Base-by-base conservation (phyloP, 805 yeast species). In the Saccharomycopsis sp. region DNA sequence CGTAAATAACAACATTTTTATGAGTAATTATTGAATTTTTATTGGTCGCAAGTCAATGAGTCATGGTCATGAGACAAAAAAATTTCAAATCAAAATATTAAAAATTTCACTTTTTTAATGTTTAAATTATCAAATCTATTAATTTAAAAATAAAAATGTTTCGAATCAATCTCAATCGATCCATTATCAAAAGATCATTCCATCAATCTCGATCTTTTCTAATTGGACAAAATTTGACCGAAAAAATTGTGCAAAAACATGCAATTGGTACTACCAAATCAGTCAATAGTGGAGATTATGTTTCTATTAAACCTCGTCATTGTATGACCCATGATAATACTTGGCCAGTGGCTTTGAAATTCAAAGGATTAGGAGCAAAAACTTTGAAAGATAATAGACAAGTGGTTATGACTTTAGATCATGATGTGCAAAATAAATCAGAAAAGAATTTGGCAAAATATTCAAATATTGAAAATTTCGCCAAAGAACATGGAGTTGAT, bases 301-400 rank as follows among this genome's bases (percentile, higher is more conserved):
- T 94, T 38, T 76, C 95, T 2, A 89, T 92, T 56, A 72, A 67
- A 53, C 99, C 99, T 3, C 89, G 95, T 2, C 95, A 92, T 64
- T 94, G 96, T 61, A 92, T 92, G 99, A 86, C 97, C 13, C 99
- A 92, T 60, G 99, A 92, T 61, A 92, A 92, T 63, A 80, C 96
- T 33, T 94, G 99, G 98, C 99, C 99, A 1, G 96, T 92, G 14
- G 98, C 98, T 1, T 70, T 89, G 56, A 92, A 92, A 64, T 92
- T 92, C 65, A 85, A 74, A 78, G 95, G 95, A 4, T 70, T 92
- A 28, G 98, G 98, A 1, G 96, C 96, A 28, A 74, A 74, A 17
- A 67, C 74, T 46, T 84, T 92, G 44, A 74, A 79, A 51, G 82
- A 92, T 56, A 81, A 84, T 56, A 70, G 85, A 46, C 99, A 92